Conservation (phyloP, 108 stramenopile species). For the Nitzschia putrida region DNA sequence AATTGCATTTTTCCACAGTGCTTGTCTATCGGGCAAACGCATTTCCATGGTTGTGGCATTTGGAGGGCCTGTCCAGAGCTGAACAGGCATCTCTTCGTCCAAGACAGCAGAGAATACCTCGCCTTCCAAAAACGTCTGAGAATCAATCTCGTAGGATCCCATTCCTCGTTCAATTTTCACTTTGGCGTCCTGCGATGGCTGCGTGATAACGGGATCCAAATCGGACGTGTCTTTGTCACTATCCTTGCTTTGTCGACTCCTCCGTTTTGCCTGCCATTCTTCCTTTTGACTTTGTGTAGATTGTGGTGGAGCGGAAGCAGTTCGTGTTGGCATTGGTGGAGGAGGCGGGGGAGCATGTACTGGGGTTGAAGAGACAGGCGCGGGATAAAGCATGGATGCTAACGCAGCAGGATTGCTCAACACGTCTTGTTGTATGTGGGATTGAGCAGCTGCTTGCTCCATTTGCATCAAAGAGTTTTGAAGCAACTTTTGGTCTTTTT, state of each 20-base stretch:
- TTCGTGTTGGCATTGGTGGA: slow-evolving; percentile 14
- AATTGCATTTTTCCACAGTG: slow-evolving; percentile 69
- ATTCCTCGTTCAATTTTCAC: slow-evolving; percentile 24
- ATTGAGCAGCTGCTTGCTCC: slow-evolving; percentile 56
- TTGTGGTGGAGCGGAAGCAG: background rate
- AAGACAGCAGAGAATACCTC: slow-evolving; percentile 53
- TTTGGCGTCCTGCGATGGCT: background rate
- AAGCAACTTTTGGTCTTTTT: slow-evolving; percentile 53
- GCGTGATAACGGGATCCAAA: background rate
- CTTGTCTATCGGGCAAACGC: slow-evolving; percentile 43
- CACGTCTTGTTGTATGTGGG: slow-evolving; percentile 14
- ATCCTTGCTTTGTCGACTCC: slow-evolving; percentile 10
- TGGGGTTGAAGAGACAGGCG: background rate
- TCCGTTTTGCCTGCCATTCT: slow-evolving; percentile 52
- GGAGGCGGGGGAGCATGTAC: slow-evolving; percentile 14
- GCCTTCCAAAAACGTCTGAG: slow-evolving; percentile 71
- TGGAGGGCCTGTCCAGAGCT: slow-evolving; percentile 72
- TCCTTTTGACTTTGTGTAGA: slow-evolving; percentile 39
- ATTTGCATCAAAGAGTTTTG: slow-evolving; percentile 53
- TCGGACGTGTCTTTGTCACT: slow-evolving; percentile 4
- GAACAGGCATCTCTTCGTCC: slow-evolving; percentile 82
- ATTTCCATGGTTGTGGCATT: slow-evolving; percentile 50
- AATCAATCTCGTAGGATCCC: slow-evolving; percentile 54
- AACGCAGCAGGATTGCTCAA: background rate
- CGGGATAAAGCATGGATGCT: background rate